These are phyloP conservation scores for Pyricularia grisea DNA, from an alignment of 2,329 filamentous ascomycete species.

Conservation along the genomic window DNA sequence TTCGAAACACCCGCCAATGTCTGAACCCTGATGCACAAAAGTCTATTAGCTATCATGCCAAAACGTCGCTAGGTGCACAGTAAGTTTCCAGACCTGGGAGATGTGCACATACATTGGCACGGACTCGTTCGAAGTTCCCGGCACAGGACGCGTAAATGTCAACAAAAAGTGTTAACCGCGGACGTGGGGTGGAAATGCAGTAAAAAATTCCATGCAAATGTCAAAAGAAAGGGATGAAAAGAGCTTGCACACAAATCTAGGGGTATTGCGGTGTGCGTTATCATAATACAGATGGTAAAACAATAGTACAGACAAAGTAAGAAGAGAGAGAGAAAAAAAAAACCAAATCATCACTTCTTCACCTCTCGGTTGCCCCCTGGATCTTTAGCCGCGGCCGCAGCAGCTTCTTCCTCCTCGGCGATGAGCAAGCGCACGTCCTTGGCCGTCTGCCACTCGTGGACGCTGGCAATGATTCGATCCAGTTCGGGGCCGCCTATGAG, in stretches of 20 bases:
- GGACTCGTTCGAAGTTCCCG: background rate
- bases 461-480: constrained; percentile 68
- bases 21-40: background rate
- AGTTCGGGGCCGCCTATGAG: constrained; percentile 63
- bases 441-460: constrained; percentile 65
- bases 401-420: constrained; percentile 46
- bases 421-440: constrained; percentile 66
- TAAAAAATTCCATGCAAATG: background rate
- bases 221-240: background rate
- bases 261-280: background rate
- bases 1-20: background rate
- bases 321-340: background rate
- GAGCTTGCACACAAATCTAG: background rate
- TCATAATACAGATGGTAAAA: background rate
- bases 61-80: background rate
- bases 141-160: background rate
- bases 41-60: background rate
- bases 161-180: background rate
- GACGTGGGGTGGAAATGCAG: background rate
- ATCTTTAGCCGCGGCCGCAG: constrained; percentile 11
- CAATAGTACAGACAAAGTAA: background rate
- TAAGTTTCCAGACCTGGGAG: no score
- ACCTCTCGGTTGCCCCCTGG: constrained; percentile 10
- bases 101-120: background rate
- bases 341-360: constrained; percentile 9